Percentiles rank a stretch among this genome's conserved stretches.
These are phyloP conservation scores for Yamadazyma conglobata DNA, from an alignment of 1,139 yeast genomes.

Conservation along the genomic window DNA sequence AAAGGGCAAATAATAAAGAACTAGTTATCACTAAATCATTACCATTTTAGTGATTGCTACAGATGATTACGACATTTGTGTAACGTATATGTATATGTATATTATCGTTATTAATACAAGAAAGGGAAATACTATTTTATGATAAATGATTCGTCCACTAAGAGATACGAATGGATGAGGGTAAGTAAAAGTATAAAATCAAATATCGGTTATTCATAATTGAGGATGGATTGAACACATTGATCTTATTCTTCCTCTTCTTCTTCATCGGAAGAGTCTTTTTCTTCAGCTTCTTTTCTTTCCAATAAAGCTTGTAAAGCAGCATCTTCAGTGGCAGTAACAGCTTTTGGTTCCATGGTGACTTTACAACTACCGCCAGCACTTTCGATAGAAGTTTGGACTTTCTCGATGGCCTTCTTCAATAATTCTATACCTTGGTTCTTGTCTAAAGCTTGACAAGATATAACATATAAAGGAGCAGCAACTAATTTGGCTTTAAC, in stretches of 20 bases:
- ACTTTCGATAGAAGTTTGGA: constrained; percentile 62
- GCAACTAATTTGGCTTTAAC: constrained; percentile 95
- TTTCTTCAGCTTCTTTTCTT: constrained; percentile 48
- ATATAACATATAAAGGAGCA: constrained; percentile 92
- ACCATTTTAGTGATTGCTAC: constrained; percentile 14
- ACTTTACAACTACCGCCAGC: constrained; percentile 88
- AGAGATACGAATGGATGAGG: no score
- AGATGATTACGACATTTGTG: constrained; percentile 1
- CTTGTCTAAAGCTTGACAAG: constrained; percentile 91
- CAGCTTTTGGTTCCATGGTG: constrained; percentile 98
- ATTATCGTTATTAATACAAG: constrained; percentile 9
- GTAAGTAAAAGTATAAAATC: not conserved
- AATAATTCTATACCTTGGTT: constrained; percentile 78
- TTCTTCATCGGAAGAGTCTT: constrained; percentile 43
- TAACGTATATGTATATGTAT: constrained; percentile 9
- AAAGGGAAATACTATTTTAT: constrained; percentile 2
- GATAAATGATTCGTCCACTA: not conserved
- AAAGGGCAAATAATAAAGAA: constrained; percentile 38
- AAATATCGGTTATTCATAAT: no score
- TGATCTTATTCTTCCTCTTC: constrained; percentile 35
- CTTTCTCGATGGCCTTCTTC: constrained; percentile 74
- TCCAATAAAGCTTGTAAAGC: constrained; percentile 90
- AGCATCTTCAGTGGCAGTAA: constrained; percentile 97
- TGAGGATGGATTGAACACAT: no score
- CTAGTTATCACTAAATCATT: constrained; percentile 28